Evolutionary conservation across 306 rosid species (phyloP).

Genomic region (Nissolia schottii): DNA sequence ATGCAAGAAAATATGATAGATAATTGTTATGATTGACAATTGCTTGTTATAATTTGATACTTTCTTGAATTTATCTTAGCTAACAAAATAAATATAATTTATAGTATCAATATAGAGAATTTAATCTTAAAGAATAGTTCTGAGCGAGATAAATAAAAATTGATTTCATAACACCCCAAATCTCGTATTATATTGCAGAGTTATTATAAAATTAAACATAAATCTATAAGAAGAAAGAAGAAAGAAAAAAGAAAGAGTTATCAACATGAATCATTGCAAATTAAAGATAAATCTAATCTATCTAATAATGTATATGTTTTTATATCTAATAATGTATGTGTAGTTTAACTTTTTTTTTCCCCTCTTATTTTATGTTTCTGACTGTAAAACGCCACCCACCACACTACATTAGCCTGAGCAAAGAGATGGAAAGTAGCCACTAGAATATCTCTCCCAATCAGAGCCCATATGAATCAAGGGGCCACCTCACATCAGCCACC

Average conservation of each 20-base stretch:
- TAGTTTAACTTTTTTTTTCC: not conserved
- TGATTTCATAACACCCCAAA: not conserved
- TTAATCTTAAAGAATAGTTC: not conserved
- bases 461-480: conserved; percentile 28
- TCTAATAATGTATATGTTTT: not conserved
- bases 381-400: not conserved
- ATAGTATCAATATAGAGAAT: too few relatives aligned
- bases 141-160: not conserved
- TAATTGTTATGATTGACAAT: too few relatives aligned
- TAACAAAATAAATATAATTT: too few relatives aligned
- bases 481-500: conserved; percentile 21
- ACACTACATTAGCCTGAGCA: not conserved
- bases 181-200: not conserved
- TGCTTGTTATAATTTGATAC: too few relatives aligned
- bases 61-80: too few relatives aligned
- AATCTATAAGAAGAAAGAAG: too few relatives aligned
- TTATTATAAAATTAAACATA: not conserved
- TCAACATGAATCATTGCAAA: not conserved
- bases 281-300: not conserved
- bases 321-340: too few relatives aligned
- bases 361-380: not conserved
- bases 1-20: too few relatives aligned
- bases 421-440: conserved; percentile 20
- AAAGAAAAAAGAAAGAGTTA: too few relatives aligned
- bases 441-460: conserved; percentile 2